Conservation (phyloP, 23 red algal species). For the Cyanidium caldarium region DNA sequence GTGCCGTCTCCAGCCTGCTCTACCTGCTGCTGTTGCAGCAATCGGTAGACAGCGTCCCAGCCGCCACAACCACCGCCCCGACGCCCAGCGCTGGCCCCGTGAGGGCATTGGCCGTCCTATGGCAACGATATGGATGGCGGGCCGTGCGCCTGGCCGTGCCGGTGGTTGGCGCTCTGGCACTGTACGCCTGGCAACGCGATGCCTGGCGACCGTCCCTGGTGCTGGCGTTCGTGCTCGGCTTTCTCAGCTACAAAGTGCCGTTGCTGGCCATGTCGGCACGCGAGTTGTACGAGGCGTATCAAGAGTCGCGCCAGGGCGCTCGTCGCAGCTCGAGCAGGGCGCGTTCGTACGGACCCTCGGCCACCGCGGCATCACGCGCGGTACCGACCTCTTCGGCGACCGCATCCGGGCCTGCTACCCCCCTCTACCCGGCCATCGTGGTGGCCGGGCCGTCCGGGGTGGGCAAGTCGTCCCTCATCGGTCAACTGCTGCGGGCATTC, state of each 20-base stretch:
- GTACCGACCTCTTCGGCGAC: neutral
- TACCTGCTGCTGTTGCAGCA: slow-evolving; percentile 45
- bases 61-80: neutral
- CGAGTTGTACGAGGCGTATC: slow-evolving; percentile 18
- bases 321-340: neutral
- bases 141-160: slow-evolving; percentile 25
- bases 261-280: slow-evolving; percentile 22
- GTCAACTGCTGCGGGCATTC: slow-evolving; percentile 40
- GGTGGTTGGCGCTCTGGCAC: neutral
- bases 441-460: slow-evolving; percentile 73
- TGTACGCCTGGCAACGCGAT: neutral
- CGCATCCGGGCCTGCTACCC: slow-evolving; percentile 9
- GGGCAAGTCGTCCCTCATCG: slow-evolving; percentile 78
- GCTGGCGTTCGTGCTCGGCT: slow-evolving; percentile 29
- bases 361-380: no score
- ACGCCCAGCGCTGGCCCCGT: slow-evolving; percentile 13
- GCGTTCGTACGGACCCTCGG: no score
- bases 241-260: slow-evolving; percentile 69
- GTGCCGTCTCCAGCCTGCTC: slow-evolving; percentile 21
- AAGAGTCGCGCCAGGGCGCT: neutral
- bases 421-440: slow-evolving; percentile 22
- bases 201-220: slow-evolving; percentile 9
- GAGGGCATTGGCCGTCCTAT: no score
- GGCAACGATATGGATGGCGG: no score
- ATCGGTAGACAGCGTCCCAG: slow-evolving; percentile 28